phyloP scores from a whole-genome alignment of 305 asterid genomes.

The Striga hermonthica region DNA sequence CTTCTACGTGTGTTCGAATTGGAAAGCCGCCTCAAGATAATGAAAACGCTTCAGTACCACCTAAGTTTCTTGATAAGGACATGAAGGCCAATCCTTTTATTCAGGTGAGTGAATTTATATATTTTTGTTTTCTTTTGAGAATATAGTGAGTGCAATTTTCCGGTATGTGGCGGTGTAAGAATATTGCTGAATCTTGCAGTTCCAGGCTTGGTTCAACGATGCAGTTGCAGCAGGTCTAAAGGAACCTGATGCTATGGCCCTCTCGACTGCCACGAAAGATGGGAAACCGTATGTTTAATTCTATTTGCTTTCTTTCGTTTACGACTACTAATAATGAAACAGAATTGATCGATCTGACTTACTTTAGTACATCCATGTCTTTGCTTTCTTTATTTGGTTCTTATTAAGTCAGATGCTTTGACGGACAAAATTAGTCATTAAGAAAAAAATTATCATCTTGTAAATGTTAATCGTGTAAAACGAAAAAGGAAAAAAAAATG shows the following conservation, averaged over 20 bases:
- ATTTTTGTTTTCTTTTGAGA: not conserved
- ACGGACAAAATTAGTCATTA: no score
- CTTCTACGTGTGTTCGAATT: conserved; percentile 68
- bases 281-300: conserved; percentile 51
- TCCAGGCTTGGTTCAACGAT: conserved; percentile 75
- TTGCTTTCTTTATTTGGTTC: no score
- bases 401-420: no score
- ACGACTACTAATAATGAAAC: no score
- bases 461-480: no score
- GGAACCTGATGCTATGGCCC: conserved; percentile 73
- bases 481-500: no score
- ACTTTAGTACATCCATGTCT: no score
- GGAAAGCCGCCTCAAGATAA: conserved; percentile 48
- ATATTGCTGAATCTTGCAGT: conserved; percentile 43
- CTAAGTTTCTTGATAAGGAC: conserved; percentile 53
- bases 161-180: conserved; percentile 6
- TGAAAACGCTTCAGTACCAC: conserved; percentile 32
- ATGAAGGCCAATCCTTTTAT: conserved; percentile 60
- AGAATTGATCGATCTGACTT: no score
- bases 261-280: conserved; percentile 65
- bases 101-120: conserved; percentile 37
- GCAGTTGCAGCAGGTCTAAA: conserved; percentile 62
- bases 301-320: no score
- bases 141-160: not conserved
- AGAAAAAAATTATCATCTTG: no score